Percentiles rank a stretch among this genome's conserved stretches.
These are phyloP conservation scores for Grosmannia clavigera DNA, from an alignment of 2,329 filamentous ascomycete genomes.

Conservation along the genomic window DNA sequence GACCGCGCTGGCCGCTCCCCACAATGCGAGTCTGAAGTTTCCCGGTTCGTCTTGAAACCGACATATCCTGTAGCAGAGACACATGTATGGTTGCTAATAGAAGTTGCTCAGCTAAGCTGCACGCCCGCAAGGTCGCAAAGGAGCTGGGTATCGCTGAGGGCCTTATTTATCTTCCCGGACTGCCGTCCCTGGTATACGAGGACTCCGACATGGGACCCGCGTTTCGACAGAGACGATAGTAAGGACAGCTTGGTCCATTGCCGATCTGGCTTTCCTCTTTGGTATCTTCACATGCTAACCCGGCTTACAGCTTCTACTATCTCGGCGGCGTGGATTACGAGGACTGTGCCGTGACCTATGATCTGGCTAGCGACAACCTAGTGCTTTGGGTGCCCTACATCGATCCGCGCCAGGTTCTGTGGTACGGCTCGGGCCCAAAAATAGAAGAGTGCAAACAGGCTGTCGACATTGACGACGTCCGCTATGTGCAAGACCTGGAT, in stretches of 20 bases:
- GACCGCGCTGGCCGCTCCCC: background rate
- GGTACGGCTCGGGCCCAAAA: slow-evolving; percentile 49
- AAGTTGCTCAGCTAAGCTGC: slow-evolving; percentile 33
- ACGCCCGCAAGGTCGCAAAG: slow-evolving; percentile 42
- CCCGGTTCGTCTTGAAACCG: background rate
- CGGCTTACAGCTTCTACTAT: slow-evolving; percentile 41
- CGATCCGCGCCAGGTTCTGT: slow-evolving; percentile 48
- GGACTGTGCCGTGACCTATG: slow-evolving; percentile 44
- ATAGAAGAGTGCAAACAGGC: slow-evolving; percentile 46
- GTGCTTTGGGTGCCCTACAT: slow-evolving; percentile 63
- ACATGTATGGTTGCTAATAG: background rate
- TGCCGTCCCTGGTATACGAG: slow-evolving; percentile 37
- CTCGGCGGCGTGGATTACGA: slow-evolving; percentile 41
- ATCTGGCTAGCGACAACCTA: slow-evolving; percentile 47
- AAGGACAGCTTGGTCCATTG: slow-evolving; percentile 13
- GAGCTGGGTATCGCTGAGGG: slow-evolving; percentile 36
- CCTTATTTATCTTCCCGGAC: slow-evolving; percentile 43
- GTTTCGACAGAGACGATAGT: slow-evolving; percentile 49
- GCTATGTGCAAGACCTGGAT: slow-evolving; percentile 37
- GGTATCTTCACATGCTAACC: background rate
- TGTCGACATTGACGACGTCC: slow-evolving; percentile 61
- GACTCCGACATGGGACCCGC: slow-evolving; percentile 45
- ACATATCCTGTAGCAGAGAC: background rate
- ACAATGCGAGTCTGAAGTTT: background rate
- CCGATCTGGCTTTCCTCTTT: background rate